Conservation (phyloP, 345 rosid genomes). For the Sisymbrium irio region DNA sequence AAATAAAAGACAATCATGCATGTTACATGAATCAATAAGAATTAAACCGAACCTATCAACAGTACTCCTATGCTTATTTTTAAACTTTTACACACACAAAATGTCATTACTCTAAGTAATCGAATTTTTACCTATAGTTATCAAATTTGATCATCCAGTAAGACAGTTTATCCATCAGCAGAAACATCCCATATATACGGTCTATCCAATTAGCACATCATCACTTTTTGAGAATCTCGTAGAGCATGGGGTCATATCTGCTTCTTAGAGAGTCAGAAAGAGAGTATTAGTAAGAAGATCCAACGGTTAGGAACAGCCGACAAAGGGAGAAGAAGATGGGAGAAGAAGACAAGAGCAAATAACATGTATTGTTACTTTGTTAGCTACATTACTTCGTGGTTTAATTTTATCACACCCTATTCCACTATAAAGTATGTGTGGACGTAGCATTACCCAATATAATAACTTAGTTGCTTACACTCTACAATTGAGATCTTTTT, state of each 20-base stretch:
- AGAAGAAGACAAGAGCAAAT: conserved; percentile 34
- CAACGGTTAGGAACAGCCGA: conserved; percentile 22
- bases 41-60: too few relatives aligned
- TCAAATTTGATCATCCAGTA: too few relatives aligned
- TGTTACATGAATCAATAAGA: too few relatives aligned
- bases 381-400: conserved; percentile 24
- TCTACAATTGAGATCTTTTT: conserved; percentile 10
- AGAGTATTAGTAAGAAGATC: background rate
- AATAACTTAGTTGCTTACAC: conserved; percentile 8
- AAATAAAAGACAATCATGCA: too few relatives aligned
- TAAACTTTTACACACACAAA: too few relatives aligned
- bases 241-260: background rate
- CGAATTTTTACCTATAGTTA: too few relatives aligned
- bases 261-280: background rate
- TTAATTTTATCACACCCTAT: conserved; percentile 17
- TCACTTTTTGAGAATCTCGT: background rate
- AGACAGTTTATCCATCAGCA: background rate
- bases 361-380: conserved; percentile 18
- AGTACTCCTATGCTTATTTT: too few relatives aligned
- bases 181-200: background rate
- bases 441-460: background rate
- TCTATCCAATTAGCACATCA: background rate
- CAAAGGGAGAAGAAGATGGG: conserved; percentile 21
- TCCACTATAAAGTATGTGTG: conserved; percentile 8
- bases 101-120: too few relatives aligned